Evolutionary conservation across 768 basidiomycete genomes (phyloP).

Genomic region (Amanita rimosa): DNA sequence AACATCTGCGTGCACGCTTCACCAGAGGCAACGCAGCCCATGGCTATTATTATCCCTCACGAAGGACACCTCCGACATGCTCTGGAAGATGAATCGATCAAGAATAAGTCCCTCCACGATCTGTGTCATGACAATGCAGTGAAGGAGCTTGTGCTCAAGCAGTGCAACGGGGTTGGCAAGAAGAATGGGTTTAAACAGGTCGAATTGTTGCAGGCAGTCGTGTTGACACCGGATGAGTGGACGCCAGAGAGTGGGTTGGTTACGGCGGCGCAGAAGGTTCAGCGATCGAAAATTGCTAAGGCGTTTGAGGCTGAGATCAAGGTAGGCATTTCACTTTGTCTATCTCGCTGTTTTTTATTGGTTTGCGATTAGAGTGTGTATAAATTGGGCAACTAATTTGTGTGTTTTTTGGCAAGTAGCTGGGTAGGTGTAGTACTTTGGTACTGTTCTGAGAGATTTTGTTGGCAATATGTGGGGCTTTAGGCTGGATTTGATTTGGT

Average conservation of each 20-base stretch:
- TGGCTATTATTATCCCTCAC: conserved; percentile 80
- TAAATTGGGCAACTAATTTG: background rate
- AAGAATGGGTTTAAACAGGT: conserved; percentile 75
- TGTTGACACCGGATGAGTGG: conserved; percentile 82
- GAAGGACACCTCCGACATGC: conserved; percentile 59
- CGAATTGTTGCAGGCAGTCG: conserved; percentile 67
- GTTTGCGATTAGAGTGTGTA: background rate
- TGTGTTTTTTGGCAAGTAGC: too few species aligned
- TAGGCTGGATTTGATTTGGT: too few species aligned
- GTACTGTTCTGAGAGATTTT: too few species aligned
- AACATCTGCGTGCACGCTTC: conserved; percentile 82
- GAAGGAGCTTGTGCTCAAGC: conserved; percentile 53
- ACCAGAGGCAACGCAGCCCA: conserved; percentile 67
- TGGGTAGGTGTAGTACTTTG: too few species aligned
- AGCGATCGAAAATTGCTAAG: conserved; percentile 23
- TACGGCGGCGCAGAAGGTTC: conserved; percentile 39
- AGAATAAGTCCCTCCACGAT: conserved; percentile 29
- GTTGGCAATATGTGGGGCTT: too few species aligned
- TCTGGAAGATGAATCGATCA: conserved; percentile 19
- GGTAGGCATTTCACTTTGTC: conserved; percentile 2
- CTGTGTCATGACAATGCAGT: conserved; percentile 51
- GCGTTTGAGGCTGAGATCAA: conserved; percentile 21
- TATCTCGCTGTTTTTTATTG: background rate
- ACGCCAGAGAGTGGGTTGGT: conserved; percentile 83
- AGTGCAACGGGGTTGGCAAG: conserved; percentile 72